phyloP scores from a whole-genome alignment of 257 asterid genomes.

The Solanum phureja region DNA sequence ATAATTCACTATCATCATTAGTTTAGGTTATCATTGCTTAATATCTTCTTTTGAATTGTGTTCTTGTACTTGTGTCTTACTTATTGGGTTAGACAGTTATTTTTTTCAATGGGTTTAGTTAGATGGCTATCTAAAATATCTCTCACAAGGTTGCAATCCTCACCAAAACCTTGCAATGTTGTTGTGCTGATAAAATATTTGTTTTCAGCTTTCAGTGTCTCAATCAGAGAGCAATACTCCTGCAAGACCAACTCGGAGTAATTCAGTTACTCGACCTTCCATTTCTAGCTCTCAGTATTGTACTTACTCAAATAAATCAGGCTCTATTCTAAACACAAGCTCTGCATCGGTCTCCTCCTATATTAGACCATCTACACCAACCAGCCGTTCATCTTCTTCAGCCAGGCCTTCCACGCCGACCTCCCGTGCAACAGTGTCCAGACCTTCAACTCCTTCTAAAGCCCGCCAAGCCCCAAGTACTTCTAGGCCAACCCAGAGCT shows the following conservation, averaged over 20 bases:
- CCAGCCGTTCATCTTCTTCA: constrained; percentile 58
- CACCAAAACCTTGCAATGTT: not conserved
- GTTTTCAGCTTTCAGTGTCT: constrained; percentile 76
- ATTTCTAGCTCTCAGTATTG: constrained; percentile 58
- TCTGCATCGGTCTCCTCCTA: constrained; percentile 94
- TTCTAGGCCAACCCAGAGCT: constrained; percentile 63
- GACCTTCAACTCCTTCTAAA: constrained; percentile 85
- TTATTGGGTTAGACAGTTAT: not conserved
- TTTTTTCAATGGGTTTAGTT: not conserved
- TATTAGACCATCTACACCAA: constrained; percentile 90
- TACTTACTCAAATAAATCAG: constrained; percentile 57
- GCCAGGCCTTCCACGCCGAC: constrained; percentile 86
- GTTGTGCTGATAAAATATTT: not conserved
- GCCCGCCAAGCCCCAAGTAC: constrained; percentile 43
- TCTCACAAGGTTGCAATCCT: not conserved
- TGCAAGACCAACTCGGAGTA: constrained; percentile 65
- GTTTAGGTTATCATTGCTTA: not conserved
- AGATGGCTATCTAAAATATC: not conserved
- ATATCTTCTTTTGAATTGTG: not conserved
- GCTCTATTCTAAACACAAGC: constrained; percentile 78
- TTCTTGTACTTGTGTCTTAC: not conserved
- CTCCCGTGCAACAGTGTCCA: constrained; percentile 51
- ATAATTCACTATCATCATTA: not conserved
- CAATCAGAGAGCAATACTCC: constrained; percentile 74
- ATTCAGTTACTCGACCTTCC: constrained; percentile 80